Evolutionary conservation across 2,329 filamentous ascomycete species (phyloP).

Genomic region (Cryphonectria japonica): DNA sequence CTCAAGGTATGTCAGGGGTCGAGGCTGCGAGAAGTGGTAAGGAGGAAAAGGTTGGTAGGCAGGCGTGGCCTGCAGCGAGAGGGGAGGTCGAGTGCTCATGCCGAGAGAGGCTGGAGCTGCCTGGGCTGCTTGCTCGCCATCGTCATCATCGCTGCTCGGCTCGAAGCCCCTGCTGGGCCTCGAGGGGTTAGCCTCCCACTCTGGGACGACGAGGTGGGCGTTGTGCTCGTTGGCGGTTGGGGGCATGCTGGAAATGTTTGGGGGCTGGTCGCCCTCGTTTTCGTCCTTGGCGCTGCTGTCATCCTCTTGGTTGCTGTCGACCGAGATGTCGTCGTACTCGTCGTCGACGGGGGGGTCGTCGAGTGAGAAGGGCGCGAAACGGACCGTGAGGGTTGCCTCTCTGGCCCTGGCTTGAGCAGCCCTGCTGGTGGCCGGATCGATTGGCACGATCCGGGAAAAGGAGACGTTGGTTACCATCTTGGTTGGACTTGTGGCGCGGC

Average conservation of each 20-base stretch:
- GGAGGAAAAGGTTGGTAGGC: background rate
- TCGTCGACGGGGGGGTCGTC: background rate
- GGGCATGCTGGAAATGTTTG: background rate
- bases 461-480: background rate
- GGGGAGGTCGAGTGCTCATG: background rate
- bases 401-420: background rate
- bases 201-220: background rate
- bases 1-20: background rate
- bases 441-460: background rate
- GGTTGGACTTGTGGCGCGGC: background rate
- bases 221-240: background rate
- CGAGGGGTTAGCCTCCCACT: background rate
- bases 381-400: background rate
- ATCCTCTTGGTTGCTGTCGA: background rate
- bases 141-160: background rate
- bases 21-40: background rate
- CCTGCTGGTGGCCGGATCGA: background rate
- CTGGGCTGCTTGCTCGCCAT: background rate
- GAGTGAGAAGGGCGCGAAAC: conserved; percentile 6
- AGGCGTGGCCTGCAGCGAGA: background rate
- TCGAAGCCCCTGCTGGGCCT: background rate
- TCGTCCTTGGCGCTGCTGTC: background rate
- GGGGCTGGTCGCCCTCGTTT: background rate
- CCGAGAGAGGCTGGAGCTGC: background rate
- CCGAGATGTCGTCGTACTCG: background rate